These are phyloP conservation scores for Coniella lustricola DNA, from an alignment of 2,329 filamentous ascomycete genomes.

Conservation along the genomic window DNA sequence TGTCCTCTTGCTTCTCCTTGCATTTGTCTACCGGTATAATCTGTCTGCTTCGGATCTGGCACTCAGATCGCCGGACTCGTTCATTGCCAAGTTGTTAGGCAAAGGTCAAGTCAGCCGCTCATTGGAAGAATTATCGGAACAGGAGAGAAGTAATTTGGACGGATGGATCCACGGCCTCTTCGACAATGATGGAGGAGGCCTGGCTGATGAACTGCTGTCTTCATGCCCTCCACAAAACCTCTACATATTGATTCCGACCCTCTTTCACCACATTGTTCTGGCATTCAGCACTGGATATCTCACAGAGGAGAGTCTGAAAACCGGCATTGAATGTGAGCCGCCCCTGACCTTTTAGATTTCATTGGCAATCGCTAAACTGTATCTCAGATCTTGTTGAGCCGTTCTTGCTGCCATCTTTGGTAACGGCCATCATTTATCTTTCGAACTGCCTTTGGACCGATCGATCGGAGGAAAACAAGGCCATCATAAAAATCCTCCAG, in stretches of 20 bases:
- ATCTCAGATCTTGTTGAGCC: constrained; percentile 66
- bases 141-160: constrained; percentile 59
- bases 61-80: constrained; percentile 51
- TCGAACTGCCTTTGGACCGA: constrained; percentile 63
- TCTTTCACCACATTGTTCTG: constrained; percentile 69
- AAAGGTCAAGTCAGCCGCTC: constrained; percentile 50
- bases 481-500: constrained; percentile 64
- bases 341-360: background rate
- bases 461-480: constrained; percentile 55
- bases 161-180: constrained; percentile 76
- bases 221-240: constrained; percentile 78
- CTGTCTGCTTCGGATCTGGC: constrained; percentile 60
- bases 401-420: constrained; percentile 70
- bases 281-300: constrained; percentile 61
- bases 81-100: constrained; percentile 59
- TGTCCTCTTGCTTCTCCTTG: constrained; percentile 65
- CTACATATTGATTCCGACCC: constrained; percentile 67
- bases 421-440: constrained; percentile 67
- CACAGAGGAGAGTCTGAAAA: constrained; percentile 62
- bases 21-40: constrained; percentile 69
- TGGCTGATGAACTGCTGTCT: constrained; percentile 74
- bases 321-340: constrained; percentile 65
- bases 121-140: constrained; percentile 53
- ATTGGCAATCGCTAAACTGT: constrained; percentile 18
- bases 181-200: constrained; percentile 63